Percentiles rank a stretch among this genome's conserved stretches.
phyloP scores from a whole-genome alignment of 805 yeast genomes.

The Debaryomyces hansenii region DNA sequence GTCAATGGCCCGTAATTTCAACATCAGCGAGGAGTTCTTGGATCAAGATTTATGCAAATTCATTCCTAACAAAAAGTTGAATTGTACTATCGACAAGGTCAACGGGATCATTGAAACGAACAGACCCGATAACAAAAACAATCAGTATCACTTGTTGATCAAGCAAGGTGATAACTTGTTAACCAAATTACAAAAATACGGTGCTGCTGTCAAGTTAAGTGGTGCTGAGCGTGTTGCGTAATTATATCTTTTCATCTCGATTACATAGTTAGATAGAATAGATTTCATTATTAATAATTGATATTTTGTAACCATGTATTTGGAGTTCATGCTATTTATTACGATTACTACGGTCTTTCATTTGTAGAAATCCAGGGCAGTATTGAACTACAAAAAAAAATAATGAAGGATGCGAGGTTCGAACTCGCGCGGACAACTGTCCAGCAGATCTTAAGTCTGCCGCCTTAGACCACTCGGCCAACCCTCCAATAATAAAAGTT shows the following conservation, averaged over 20 bases:
- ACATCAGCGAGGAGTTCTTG: conserved; percentile 82
- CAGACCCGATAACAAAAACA: conserved; percentile 93
- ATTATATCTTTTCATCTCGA: not conserved
- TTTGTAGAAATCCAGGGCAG: too few relatives aligned
- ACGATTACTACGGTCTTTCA: too few relatives aligned
- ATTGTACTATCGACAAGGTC: conserved; percentile 94
- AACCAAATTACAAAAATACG: conserved; percentile 93
- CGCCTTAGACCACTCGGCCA: conserved; percentile 56
- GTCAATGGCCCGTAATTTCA: conserved; percentile 93
- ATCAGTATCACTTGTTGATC: conserved; percentile 84
- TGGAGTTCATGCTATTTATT: too few relatives aligned
- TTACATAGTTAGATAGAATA: not conserved
- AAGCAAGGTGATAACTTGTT: conserved; percentile 90
- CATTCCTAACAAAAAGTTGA: conserved; percentile 89
- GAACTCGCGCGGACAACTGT: conserved; percentile 52
- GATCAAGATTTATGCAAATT: conserved; percentile 86
- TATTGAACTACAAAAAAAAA: conserved; percentile 16
- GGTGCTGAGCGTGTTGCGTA: conserved; percentile 73
- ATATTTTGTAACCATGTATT: too few relatives aligned
- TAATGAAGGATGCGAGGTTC: conserved; percentile 53
- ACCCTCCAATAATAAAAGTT: conserved; percentile 33
- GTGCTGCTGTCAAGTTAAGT: conserved; percentile 93
- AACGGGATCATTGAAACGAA: conserved; percentile 94
- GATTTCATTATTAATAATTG: too few relatives aligned
- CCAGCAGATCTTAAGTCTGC: conserved; percentile 52